Evolutionary conservation across 345 rosid species (phyloP).

Genomic region (Mangifera indica): DNA sequence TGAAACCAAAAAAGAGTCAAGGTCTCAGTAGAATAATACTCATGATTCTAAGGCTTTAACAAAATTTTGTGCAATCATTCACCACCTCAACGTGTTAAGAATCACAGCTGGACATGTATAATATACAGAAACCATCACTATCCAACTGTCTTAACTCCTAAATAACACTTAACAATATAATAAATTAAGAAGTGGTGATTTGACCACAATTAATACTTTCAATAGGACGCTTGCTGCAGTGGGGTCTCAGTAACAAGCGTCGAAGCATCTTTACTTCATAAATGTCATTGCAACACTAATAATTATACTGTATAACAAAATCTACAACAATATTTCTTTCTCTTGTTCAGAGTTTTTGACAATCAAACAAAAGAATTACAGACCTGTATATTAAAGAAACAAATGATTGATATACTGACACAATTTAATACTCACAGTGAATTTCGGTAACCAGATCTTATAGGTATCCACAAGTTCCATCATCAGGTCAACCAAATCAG

Average conservation of each 20-base stretch:
- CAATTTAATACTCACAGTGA: slow-evolving; percentile 57
- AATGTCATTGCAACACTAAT: background rate
- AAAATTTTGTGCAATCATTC: background rate
- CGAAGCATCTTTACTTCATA: background rate
- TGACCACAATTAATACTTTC: background rate
- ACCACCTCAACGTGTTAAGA: background rate
- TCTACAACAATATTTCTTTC: background rate
- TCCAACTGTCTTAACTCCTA: background rate
- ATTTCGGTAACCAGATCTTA: slow-evolving; percentile 79
- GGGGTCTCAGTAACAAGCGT: background rate
- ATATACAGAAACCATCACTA: background rate
- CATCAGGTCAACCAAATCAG: slow-evolving; percentile 92
- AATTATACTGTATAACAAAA: background rate
- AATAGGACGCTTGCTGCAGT: background rate
- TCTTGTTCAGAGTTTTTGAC: background rate
- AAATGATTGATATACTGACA: background rate
- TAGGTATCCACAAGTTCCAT: slow-evolving; percentile 88
- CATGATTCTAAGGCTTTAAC: background rate
- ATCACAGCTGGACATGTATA: background rate
- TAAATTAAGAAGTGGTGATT: background rate
- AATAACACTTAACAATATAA: background rate
- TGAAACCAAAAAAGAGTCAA: background rate
- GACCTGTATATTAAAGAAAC: background rate
- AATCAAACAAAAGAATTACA: slow-evolving; percentile 2
- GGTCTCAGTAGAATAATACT: slow-evolving; percentile 6